These are phyloP conservation scores for Gyromitra esculenta DNA, from an alignment of 2,329 filamentous ascomycete genomes.

Conservation along the genomic window DNA sequence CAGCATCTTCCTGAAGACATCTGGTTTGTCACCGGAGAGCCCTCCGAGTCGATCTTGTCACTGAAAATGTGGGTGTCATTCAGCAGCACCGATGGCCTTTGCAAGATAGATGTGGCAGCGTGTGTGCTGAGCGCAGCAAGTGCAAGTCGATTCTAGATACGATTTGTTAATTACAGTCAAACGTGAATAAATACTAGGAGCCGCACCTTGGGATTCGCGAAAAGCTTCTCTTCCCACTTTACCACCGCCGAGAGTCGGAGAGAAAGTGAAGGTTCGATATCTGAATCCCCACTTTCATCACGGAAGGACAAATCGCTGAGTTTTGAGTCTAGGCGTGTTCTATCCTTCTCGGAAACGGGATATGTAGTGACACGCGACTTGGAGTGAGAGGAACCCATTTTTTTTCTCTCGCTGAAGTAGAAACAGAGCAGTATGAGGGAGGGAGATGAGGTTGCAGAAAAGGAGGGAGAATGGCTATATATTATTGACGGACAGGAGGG, in stretches of 20 bases:
- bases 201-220: constrained; percentile 56
- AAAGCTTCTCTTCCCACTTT: constrained; percentile 56
- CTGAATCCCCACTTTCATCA: constrained; percentile 41
- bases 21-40: constrained; percentile 85
- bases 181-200: constrained; percentile 3
- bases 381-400: constrained; percentile 50
- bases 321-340: constrained; percentile 22
- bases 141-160: constrained; percentile 56
- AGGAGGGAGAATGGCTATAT: constrained; percentile 6
- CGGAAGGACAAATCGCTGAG: constrained; percentile 50
- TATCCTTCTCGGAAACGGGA: constrained; percentile 39
- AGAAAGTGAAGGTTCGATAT: constrained; percentile 33
- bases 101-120: constrained; percentile 55
- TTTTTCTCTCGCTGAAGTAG: neutral
- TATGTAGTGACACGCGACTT: constrained; percentile 45
- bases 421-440: neutral
- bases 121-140: constrained; percentile 57
- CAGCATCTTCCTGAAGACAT: constrained; percentile 83
- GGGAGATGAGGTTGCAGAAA: neutral
- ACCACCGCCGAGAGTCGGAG: constrained; percentile 49
- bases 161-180: constrained; percentile 18
- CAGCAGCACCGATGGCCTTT: constrained; percentile 64
- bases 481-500: constrained; percentile 31
- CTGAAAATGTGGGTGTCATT: constrained; percentile 84
- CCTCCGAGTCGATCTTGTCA: constrained; percentile 81